Percentiles rank a stretch among this genome's conserved stretches.
phyloP scores from a whole-genome alignment of 352 stramenopile genomes.

The Pilasporangium apinafurcum region DNA sequence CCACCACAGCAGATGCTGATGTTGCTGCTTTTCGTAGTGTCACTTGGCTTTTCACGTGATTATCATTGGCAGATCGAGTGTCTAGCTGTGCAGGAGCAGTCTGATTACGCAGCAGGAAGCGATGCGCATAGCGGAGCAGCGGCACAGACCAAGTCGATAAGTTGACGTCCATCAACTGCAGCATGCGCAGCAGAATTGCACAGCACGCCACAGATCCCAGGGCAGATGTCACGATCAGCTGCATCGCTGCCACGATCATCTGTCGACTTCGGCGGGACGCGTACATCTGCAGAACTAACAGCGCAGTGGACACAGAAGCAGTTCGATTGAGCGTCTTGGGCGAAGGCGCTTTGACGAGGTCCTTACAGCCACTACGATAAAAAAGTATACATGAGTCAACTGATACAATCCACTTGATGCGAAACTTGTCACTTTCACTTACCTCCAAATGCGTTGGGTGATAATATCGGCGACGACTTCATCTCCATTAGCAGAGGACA shows the following conservation, averaged over 20 bases:
- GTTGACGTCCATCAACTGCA: conserved; percentile 36
- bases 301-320: conserved; percentile 54
- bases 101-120: conserved; percentile 30
- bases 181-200: conserved; percentile 38
- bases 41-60: background rate
- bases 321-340: conserved; percentile 56
- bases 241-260: conserved; percentile 46
- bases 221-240: conserved; percentile 50
- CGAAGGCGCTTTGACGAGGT: conserved; percentile 55
- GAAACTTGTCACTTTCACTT: background rate
- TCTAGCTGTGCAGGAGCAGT: conserved; percentile 8
- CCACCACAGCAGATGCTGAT: conserved; percentile 27
- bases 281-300: conserved; percentile 72
- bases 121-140: conserved; percentile 25
- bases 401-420: background rate
- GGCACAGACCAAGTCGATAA: conserved; percentile 20
- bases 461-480: conserved; percentile 65
- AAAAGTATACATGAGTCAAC: background rate
- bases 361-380: conserved; percentile 30
- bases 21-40: conserved; percentile 23
- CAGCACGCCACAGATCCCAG: conserved; percentile 63
- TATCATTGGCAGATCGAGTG: background rate
- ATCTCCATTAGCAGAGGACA: conserved; percentile 18
- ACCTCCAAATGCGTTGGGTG: conserved; percentile 47
- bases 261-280: conserved; percentile 53